Evolutionary conservation across 768 basidiomycete genomes (phyloP).

Genomic region (Amanita molliuscula): DNA sequence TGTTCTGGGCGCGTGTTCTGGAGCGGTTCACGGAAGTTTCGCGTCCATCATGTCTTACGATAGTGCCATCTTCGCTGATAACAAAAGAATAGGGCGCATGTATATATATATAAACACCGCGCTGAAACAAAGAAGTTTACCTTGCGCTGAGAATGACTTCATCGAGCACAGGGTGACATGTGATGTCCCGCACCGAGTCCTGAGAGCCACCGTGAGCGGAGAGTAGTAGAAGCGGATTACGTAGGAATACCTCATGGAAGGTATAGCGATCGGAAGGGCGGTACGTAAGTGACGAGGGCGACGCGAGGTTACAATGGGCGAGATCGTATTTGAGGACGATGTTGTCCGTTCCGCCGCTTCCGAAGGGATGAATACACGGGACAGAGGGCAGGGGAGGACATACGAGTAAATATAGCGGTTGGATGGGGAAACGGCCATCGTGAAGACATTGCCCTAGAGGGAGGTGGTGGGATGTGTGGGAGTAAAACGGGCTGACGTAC

Average conservation of each 20-base stretch:
- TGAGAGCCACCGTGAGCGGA: conserved; percentile 16
- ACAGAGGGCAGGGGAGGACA: conserved; percentile 17
- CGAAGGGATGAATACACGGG: neutral
- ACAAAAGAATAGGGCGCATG: neutral
- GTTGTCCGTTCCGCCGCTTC: conserved; percentile 47
- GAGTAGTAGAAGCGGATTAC: neutral
- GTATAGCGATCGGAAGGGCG: conserved; percentile 11
- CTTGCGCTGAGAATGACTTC: conserved; percentile 63
- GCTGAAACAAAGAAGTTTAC: conserved; percentile 21
- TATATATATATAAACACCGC: neutral
- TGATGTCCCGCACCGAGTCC: conserved; percentile 57
- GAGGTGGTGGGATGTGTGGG: neutral
- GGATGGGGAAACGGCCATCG: conserved; percentile 57
- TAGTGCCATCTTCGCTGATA: conserved; percentile 59
- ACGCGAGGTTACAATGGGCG: conserved; percentile 21
- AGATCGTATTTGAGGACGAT: conserved; percentile 45
- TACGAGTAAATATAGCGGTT: conserved; percentile 59
- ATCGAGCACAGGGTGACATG: conserved; percentile 59
- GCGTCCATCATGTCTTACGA: conserved; percentile 54
- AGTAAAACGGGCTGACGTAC: conserved; percentile 16
- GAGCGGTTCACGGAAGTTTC: conserved; percentile 11
- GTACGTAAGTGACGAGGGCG: conserved; percentile 11
- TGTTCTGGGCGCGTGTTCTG: conserved; percentile 32
- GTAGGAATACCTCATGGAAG: conserved; percentile 13
- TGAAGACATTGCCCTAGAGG: conserved; percentile 57